These are phyloP conservation scores for Capsicum pubescens DNA, from an alignment of 257 asterid genomes.

Conservation along the genomic window DNA sequence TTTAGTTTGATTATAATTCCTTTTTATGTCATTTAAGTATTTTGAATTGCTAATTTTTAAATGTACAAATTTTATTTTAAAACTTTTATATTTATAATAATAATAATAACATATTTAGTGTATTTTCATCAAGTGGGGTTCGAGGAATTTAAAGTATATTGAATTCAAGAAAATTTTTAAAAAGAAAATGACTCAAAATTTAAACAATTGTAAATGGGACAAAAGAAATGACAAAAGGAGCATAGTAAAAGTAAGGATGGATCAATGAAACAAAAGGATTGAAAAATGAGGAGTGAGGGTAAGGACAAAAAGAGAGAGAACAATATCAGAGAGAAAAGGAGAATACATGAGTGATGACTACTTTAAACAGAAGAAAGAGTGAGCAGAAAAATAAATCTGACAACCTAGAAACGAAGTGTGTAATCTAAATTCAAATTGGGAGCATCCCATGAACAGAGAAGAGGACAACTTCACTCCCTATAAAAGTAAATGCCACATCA, in stretches of 20 bases:
- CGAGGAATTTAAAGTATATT: no score
- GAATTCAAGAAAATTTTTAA: no score
- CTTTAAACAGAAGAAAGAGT: not conserved
- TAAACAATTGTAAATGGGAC: no score
- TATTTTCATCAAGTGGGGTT: no score
- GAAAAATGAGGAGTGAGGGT: not conserved
- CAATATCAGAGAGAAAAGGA: not conserved
- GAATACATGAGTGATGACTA: not conserved
- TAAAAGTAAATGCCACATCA: not conserved
- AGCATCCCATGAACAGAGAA: not conserved
- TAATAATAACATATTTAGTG: no score
- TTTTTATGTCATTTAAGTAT: not conserved
- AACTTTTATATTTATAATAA: no score
- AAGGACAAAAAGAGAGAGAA: not conserved
- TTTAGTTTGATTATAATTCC: no score
- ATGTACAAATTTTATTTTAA: no score
- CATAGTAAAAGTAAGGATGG: not conserved
- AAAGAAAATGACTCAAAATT: no score
- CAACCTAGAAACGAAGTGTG: not conserved
- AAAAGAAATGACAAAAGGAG: not conserved
- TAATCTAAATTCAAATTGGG: not conserved
- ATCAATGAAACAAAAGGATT: not conserved
- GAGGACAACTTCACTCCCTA: not conserved
- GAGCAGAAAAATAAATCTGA: not conserved
- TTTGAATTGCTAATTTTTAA: not conserved